Evolutionary conservation across 805 yeast genomes (phyloP), one percentile per base, ranked within the genome.

Genomic region (Saccharomycopsis sp.): DNA sequence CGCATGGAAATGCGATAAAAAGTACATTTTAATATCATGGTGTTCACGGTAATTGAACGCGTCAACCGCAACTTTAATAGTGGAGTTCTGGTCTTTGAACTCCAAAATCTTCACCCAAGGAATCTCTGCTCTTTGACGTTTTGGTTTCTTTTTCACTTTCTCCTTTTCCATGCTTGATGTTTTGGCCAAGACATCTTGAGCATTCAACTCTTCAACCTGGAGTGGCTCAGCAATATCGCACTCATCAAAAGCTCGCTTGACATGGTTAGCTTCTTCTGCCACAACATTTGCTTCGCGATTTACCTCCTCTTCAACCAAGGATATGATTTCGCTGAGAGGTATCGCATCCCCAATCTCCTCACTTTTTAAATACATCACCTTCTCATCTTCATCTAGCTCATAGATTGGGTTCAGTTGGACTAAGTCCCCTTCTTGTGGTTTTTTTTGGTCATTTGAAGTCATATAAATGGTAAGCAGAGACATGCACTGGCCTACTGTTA

Each of bases 1-100:
- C 0, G 96, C 75, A 69, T 94, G 99, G 73, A 88, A 92, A 72
- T 94, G 99, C 0, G 90, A 79, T 24, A 88, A 70, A 61, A 86
- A 80, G 69, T 87, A 87, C 50, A 76, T 74, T 1, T 69, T 60
- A 3, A 86, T 79, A 1, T 70, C 67, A 15, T 46, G 48, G 23
- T 59, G 52, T 41, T 23, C n/a, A 8, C 47, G 15, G 57, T 54
- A 61, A 52, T 59, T 59, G 34, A 61, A 59, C 2, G 62, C 62
- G 21, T 61, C 62, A 9, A 59, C 58, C 2, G 61, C 52, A 24
- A 61, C 8, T 20, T 51, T 9, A 29, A 29, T 34, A 16, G 53
- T 52, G 3, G 29, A 21, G 15, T 24, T 24, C 16, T 23, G 52
- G n/a, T 54, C 54, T 34, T 57, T 53, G 54, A 60, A 60, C 5